Base-by-base conservation (phyloP, 2,329 filamentous ascomycete species). In the Penicillium freii region DNA sequence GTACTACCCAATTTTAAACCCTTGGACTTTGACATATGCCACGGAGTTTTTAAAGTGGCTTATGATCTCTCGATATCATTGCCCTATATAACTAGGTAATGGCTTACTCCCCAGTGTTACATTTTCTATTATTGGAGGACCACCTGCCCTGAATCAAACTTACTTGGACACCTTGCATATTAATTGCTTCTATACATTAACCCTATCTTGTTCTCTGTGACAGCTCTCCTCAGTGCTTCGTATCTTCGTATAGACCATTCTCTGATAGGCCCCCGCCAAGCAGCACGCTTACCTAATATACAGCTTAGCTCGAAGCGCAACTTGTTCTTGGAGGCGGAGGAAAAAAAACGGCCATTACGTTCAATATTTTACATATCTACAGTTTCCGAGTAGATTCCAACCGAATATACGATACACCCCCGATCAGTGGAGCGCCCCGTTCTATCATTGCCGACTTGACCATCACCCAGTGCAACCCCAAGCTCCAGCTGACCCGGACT, bases 401-500 rank as follows among this genome's bases (percentile, higher is more conserved):
- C 34, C 45, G 11, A 29, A 34, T 13, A 36, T 25, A 31, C 23
- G 49, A 38, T 17, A 15, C 21, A 40, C 5, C 17, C n/a, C 40
- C n/a, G 29, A 60, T 54, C 57, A 52, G 51, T 53, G 39, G 55
- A 48, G 51, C 44, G 50, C 39, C 27, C 29, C n/a, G 19, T 31
- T 39, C 17, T 27, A 34, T 51, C 45, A 59, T 56, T 59, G 43
- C 51, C 58, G 59, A 54, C 56, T 57, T 60, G 58, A 60, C 58
- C 54, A 63, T 46, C 49, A 8, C 19, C 29, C 54, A 63, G 62
- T 65, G 63, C 63, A 61, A 65, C 62, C 57, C 59, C 57, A 44
- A 45, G 17, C 39, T 46, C 21, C 50, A 52, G 40, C 39, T 52
- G 50, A 44, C 39, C 49, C 39, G 10, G 39, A 45, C 27, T 52